A percentile compares a stretch with the other conserved stretches of the same genome.
phyloP scores from a whole-genome alignment of 192 early-diverging fungal species.

The Coemansia sp. region DNA sequence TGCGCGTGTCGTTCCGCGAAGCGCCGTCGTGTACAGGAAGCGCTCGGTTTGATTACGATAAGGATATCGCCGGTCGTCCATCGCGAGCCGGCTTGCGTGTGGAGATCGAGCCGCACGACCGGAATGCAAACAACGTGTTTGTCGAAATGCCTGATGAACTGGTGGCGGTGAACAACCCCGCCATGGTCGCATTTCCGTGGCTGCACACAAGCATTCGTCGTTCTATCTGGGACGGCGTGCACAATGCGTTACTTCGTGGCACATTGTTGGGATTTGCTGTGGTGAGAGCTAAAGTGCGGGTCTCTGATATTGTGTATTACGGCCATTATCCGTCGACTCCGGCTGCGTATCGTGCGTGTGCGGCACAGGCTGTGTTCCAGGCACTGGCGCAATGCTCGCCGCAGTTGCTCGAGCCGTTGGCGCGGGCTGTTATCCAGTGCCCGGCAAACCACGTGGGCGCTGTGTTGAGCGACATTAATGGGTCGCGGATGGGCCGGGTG shows the following conservation, averaged over 20 bases:
- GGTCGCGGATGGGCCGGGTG: conserved; percentile 71
- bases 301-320: conserved; percentile 57
- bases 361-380: conserved; percentile 61
- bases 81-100: conserved; percentile 61
- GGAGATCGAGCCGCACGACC: conserved; percentile 50
- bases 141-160: conserved; percentile 16
- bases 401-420: conserved; percentile 79
- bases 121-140: conserved; percentile 16
- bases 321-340: conserved; percentile 57
- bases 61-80: conserved; percentile 70
- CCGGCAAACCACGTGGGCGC: conserved; percentile 71
- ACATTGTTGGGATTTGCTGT: conserved; percentile 78
- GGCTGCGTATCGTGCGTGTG: conserved; percentile 63
- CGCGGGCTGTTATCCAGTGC: conserved; percentile 69
- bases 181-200: not conserved
- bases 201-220: conserved; percentile 26
- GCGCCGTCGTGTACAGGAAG: conserved; percentile 47
- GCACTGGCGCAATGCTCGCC: conserved; percentile 51
- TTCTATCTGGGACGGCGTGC: conserved; percentile 67
- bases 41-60: conserved; percentile 59
- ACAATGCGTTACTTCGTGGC: conserved; percentile 70
- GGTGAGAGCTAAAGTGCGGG: conserved; percentile 58
- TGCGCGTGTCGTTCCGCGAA: conserved; percentile 88
- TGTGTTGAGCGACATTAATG: conserved; percentile 80
- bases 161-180: not conserved